Percentiles rank a stretch among this genome's conserved stretches.
Evolutionary conservation across 306 rosid species (phyloP).

Genomic region (Casuarina glauca): DNA sequence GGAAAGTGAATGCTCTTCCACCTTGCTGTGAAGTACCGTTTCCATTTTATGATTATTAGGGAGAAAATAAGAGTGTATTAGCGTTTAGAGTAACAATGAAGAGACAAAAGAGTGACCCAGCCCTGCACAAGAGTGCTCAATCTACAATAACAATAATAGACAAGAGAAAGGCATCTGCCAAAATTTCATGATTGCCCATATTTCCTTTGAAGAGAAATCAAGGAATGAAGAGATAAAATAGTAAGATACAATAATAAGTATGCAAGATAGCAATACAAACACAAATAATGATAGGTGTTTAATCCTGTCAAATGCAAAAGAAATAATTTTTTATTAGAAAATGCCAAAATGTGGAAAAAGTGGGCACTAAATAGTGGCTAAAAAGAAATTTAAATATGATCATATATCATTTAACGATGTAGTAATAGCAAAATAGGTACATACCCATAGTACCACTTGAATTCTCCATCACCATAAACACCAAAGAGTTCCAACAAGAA

Average conservation of each 20-base stretch:
- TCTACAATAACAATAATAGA: background rate
- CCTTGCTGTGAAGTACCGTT: background rate
- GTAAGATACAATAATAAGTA: background rate
- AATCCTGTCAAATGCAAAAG: background rate
- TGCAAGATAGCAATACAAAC: background rate
- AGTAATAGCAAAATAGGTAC: slow-evolving; percentile 6
- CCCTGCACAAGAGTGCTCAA: background rate
- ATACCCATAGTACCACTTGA: slow-evolving; percentile 87
- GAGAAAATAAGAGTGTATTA: background rate
- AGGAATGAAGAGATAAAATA: background rate
- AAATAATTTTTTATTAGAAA: no score
- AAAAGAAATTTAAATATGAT: background rate
- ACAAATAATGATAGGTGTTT: background rate
- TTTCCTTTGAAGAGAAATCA: background rate
- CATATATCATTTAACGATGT: background rate
- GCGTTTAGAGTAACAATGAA: background rate
- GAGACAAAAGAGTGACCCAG: background rate
- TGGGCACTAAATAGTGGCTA: background rate
- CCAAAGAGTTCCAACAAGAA: slow-evolving; percentile 67
- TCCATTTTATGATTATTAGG: background rate
- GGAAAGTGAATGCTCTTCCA: background rate
- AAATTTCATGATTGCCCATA: background rate
- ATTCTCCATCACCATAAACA: slow-evolving; percentile 83
- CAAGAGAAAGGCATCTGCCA: background rate
- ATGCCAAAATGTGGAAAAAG: background rate